These are phyloP conservation scores for Zygnema circumcarinatum DNA, from an alignment of 139 green algal species.

Conservation along the genomic window DNA sequence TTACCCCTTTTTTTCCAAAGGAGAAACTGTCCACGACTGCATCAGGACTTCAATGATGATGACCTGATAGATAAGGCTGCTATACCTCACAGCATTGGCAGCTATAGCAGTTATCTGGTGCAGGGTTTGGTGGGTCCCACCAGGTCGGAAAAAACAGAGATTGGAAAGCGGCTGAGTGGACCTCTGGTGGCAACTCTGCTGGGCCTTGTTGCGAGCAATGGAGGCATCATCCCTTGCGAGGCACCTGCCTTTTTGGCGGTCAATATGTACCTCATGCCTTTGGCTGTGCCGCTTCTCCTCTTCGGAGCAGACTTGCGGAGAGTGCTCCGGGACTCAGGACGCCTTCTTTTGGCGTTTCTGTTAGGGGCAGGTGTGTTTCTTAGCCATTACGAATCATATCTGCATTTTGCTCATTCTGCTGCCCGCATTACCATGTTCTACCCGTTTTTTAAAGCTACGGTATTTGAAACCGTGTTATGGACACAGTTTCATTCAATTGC, in stretches of 20 bases:
- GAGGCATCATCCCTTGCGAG: constrained; percentile 66
- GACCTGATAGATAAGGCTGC: neutral
- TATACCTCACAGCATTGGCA: neutral
- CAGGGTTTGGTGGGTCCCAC: neutral
- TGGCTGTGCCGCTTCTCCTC: constrained; percentile 91
- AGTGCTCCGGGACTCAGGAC: constrained; percentile 78
- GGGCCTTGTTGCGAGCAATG: constrained; percentile 79
- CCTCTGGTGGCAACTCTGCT: constrained; percentile 80
- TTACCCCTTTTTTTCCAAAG: too few relatives aligned
- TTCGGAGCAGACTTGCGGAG: constrained; percentile 80
- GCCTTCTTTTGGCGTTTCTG: constrained; percentile 77
- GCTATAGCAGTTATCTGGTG: neutral
- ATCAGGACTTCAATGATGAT: neutral
- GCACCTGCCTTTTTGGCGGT: constrained; percentile 68
- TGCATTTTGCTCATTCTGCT: neutral
- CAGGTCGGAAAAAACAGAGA: constrained; percentile 50
- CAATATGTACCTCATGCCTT: constrained; percentile 85
- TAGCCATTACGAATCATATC: too few relatives aligned
- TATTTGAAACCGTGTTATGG: too few relatives aligned
- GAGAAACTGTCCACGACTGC: too few relatives aligned
- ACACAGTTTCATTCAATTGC: too few relatives aligned
- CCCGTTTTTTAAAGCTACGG: too few relatives aligned
- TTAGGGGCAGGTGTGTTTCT: constrained; percentile 39
- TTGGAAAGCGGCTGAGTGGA: constrained; percentile 79
- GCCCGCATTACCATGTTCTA: constrained; percentile 68